Conservation (phyloP, 2,329 filamentous ascomycete species). For the Neoscytalidium dimidiatum region DNA sequence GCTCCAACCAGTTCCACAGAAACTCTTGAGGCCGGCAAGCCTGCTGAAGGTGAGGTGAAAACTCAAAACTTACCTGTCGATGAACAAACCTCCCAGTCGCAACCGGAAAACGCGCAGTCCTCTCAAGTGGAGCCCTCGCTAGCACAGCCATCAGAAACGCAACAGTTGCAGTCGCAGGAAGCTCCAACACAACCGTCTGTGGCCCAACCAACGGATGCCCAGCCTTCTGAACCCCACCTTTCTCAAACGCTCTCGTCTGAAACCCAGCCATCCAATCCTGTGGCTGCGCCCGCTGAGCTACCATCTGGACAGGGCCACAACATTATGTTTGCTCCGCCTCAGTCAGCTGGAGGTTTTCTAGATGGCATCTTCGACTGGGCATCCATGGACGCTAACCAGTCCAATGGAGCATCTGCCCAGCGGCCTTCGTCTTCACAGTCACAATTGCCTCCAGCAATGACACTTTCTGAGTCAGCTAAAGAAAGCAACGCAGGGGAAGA, state of each 20-base stretch:
- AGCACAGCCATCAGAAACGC: not conserved
- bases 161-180: conserved; percentile 19
- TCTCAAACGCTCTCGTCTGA: conserved; percentile 1
- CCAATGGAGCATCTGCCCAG: conserved; percentile 15
- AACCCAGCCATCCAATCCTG: not conserved
- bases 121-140: not conserved
- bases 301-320: conserved; percentile 21
- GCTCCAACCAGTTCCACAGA: not conserved
- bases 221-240: not conserved
- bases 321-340: conserved; percentile 37
- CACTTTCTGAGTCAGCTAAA: conserved; percentile 49
- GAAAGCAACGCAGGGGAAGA: conserved; percentile 55
- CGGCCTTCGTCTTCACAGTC: conserved; percentile 13
- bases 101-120: conserved; percentile 20
- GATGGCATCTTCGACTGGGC: conserved; percentile 42
- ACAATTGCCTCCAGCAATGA: conserved; percentile 27
- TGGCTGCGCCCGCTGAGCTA: not conserved
- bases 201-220: not conserved
- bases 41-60: not conserved
- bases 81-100: not conserved
- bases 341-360: conserved; percentile 34
- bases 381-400: conserved; percentile 11
- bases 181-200: not conserved
- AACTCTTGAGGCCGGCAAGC: not conserved
- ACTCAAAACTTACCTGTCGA: not conserved